Evolutionary conservation across 768 basidiomycete species (phyloP), one percentile per base, ranked within the genome.

Genomic region (Daedaleopsis nitida): DNA sequence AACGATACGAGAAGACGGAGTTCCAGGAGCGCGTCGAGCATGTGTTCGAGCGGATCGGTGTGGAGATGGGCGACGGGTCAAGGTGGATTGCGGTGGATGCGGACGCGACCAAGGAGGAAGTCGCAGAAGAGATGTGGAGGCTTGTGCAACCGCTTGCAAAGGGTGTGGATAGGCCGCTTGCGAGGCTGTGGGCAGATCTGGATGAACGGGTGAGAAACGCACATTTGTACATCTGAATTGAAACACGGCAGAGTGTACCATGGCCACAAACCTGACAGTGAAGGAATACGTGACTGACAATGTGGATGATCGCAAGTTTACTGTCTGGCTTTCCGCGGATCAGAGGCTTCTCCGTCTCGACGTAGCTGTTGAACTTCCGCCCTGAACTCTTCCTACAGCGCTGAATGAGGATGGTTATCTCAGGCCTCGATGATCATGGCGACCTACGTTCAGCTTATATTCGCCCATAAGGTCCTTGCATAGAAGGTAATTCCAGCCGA

Each of bases 1-100:
- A 96, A 75, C 80, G 94, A 43, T 96, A 96, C 65, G 94, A 97
- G 77, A 87, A 82, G 67, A 82, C 84, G 62, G 89, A 89, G 58
- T 79, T 93, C 76, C 93, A 95, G 72, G 73, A 70, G 45, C 77
- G 80, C 44, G 93, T 94, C 27, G 74, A 87, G 35, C 73, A 76
- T 24, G 73, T 84, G 1, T 94, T 94, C 68, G 71, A 75, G 62
- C 74, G 75, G 55, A 83, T 92, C 55, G 83, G 81, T 0, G 70
- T 72, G 35, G 87, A 89, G 68, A 80, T 86, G 23, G 65, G 66
- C 17, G 70, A 65, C 21, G 71, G 68, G 43, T 68, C 66, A 27
- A 65, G 63, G 53, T 90, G 89, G 89, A 76, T 82, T 1, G 73
- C 73, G 5, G 68, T 90, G 32, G 84, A 91, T 72, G 90, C 88